These are phyloP conservation scores for Alliaria petiolata DNA, from an alignment of 345 rosid genomes.

Conservation along the genomic window DNA sequence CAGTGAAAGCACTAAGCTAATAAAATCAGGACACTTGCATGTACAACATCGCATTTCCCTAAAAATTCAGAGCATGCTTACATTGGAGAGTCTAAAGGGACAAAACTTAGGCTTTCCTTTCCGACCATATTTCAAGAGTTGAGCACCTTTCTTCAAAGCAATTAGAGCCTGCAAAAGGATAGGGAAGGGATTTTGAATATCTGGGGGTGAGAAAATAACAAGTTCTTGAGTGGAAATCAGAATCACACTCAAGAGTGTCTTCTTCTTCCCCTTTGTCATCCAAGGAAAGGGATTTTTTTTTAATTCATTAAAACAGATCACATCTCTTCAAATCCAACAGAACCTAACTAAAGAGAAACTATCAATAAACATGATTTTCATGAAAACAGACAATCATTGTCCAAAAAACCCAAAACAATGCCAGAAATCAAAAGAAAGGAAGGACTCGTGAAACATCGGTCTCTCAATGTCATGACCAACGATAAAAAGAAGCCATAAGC, in stretches of 20 bases:
- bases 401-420: too few species aligned
- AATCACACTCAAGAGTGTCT: neutral
- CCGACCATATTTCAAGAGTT: constrained; percentile 89
- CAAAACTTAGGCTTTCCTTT: constrained; percentile 95
- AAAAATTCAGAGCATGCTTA: constrained; percentile 36
- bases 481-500: too few species aligned
- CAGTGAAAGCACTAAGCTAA: neutral
- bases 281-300: too few species aligned
- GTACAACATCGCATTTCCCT: neutral
- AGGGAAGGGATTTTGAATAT: neutral
- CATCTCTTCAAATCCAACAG: too few species aligned
- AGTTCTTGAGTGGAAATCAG: neutral
- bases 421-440: too few species aligned
- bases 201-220: neutral
- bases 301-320: too few species aligned
- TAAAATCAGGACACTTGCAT: neutral
- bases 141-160: constrained; percentile 91
- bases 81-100: constrained; percentile 85
- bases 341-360: too few species aligned
- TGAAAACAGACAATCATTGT: too few species aligned
- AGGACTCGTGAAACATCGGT: too few species aligned
- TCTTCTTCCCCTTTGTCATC: too few species aligned
- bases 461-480: too few species aligned
- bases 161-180: constrained; percentile 63
- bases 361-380: too few species aligned